Base-by-base conservation (phyloP, 2,329 filamentous ascomycete species). In the Aspergillus sclerotialis region DNA sequence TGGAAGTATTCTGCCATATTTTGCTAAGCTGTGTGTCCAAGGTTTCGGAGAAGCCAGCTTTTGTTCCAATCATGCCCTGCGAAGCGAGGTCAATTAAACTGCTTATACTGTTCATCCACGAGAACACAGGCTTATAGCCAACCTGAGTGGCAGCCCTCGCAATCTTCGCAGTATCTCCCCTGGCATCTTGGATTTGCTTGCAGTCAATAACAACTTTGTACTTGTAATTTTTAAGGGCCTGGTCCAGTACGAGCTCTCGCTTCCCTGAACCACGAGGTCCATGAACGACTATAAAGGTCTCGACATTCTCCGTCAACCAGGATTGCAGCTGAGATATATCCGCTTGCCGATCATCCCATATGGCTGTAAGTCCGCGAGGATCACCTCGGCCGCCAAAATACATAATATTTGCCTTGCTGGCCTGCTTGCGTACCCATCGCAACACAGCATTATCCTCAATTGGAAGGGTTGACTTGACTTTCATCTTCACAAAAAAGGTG, bases 31-130 rank as follows among this genome's bases (percentile, higher is more conserved):
- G 89, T 0, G 84, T 81, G 54, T 95, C 90, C 17, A 95, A 68
- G 0, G 88, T 95, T 56, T 95, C 90, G 0, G 86, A 93, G 55
- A 96, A 94, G 6, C 89, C 89, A 5, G 88, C 84, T 63, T 96
- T 95, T 38, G 93, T 84, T 9, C 90, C 90, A 13, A 90, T 94
- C 9, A 92, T 92, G 48, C 89, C 85, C 58, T 95, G 90, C 1
- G 92, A 86, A 14, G 90, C 92, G 24, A 96, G 75, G 49, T 96
- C 92, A 44, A 94, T 72, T 64, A 95, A 77, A 56, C 88, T 94
- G 62, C 85, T 94, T 45, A 96, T 78, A 52, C 80, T 94, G 61
- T 96, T 95, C 64, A 93, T 84, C 85, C 89, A 96, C 0, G 86
- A 93, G 58, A 98, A 98, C 0, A 98, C 79, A 0, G 92, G 92